Percentiles rank a stretch among this genome's conserved stretches.
Conservation (phyloP, 768 basidiomycete species). For the Leccinum disarticulatum region DNA sequence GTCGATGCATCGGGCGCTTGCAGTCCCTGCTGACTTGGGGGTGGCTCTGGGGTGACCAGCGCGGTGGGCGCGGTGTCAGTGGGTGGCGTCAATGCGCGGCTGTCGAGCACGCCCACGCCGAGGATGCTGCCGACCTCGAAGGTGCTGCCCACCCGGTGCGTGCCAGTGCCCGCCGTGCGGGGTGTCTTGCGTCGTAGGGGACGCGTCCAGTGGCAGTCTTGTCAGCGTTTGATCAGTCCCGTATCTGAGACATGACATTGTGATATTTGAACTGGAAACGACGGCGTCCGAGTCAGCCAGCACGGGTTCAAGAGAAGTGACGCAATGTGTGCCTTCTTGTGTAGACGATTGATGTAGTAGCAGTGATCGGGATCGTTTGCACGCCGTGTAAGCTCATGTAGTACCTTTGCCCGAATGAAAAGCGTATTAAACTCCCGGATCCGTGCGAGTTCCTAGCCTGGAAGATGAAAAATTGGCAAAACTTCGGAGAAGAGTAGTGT, state of each 20-base stretch:
- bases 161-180: constrained; percentile 9
- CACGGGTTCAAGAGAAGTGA: no score
- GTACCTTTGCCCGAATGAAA: no score
- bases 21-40: neutral
- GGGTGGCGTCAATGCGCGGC: constrained; percentile 8
- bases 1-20: constrained; percentile 17
- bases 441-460: no score
- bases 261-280: constrained; percentile 62
- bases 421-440: no score
- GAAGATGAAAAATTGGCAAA: no score
- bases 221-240: constrained; percentile 62
- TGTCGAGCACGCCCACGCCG: constrained; percentile 59
- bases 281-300: no score
- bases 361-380: no score
- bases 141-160: constrained; percentile 66
- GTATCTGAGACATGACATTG: constrained; percentile 90
- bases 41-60: constrained; percentile 1
- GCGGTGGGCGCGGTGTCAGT: neutral
- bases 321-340: no score
- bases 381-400: no score
- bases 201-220: constrained; percentile 63
- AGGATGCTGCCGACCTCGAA: constrained; percentile 77
- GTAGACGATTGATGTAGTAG: no score
- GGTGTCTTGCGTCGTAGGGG: constrained; percentile 34
- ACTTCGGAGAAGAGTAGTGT: no score